Base-by-base conservation (phyloP, 495 filamentous ascomycete species). In the Astrothelium macrocarpum region DNA sequence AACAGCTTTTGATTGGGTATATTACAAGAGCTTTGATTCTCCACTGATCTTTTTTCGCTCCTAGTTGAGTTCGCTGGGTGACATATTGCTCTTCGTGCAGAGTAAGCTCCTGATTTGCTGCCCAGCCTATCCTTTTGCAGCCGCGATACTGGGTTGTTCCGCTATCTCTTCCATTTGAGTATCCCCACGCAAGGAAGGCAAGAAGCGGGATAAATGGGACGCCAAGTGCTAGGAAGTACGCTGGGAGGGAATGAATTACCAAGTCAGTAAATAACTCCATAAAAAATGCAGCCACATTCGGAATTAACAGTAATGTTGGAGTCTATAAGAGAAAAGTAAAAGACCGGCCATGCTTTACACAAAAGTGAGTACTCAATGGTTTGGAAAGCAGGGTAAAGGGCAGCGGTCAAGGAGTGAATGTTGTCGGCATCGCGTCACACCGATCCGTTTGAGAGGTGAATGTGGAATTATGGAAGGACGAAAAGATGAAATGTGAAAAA, bases 1-100 rank as follows among this genome's bases (percentile, higher is more conserved):
- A 78, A 72, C 92, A 96, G 63, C 87, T 90, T 77, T 97, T 97
- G 68, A 96, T 77, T 0, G 93, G 93, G 72, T 92, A 95, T 45
- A 90, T 86, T 78, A 87, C 91, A 43, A 96, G 80, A 58, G 88
- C 89, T 73, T 91, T 90, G 67, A 97, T 78, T 25, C 18, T 58
- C 39, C 49, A 56, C 29, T 29, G 49, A 29, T 29, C 49, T 1
- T 3, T 3, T 29, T 26, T 56, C 9, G 9, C 49, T 3, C 29
- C 49, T 29, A 29, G 29, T 56, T 56, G n/a, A 25, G 16, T 16
- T 20, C 25, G 20, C 49, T 28, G 7, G 26, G 5, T 29, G 11
- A 9, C 49, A 56, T 2, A 56, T 29, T 56, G 49, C 16, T 56
- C 16, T 5, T 20, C 16, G 29, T 9, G 49, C 25, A 29, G 29